Base-by-base conservation (phyloP, 2,329 filamentous ascomycete species). In the Pseudomassariella vexata region DNA sequence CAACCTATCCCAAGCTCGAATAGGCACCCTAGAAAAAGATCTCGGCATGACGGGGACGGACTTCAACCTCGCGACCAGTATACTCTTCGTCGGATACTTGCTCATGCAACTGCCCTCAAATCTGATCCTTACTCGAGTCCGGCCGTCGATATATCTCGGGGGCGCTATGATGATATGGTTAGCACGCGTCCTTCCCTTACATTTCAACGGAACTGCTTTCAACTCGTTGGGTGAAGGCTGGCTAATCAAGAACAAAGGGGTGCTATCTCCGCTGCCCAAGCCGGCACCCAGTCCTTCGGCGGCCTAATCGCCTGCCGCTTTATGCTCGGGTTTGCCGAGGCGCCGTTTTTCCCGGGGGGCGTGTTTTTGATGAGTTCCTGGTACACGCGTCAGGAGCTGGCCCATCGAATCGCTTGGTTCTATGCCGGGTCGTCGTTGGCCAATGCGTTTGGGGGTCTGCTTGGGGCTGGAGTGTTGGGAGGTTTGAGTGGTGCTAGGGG, bases 101-200 rank as follows among this genome's bases (percentile, higher is more conserved):
- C 52, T 77, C 9, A 77, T 79, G 66, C 74, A 80, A 47, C 53
- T 80, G 0, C 76, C 76, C 0, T 77, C 73, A 0, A 81, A 80
- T 38, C 58, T 79, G 35, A 45, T 75, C 0, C 54, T 79, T 3
- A 76, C 73, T 0, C 57, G 67, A 3, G 54, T 75, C 19, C 59
- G 64, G 8, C 74, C 74, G 1, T 70, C 68, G 2, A 35, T 70
- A 1, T 79, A 76, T 38, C 60, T 79, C 2, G 61, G 68, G 0
- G 49, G 54, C 1, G 63, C 63, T 0, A 70, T 71, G 47, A 55
- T 61, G 0, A 46, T 55, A 10, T 55, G 51, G 7, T 34, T 19
- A 30, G 20, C 29, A 9, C 9, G 10, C 7, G 10, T 24, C 5
- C 12, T 16, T 19, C 8, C 19, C 18, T n/a, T 9, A n/a, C 18